Evolutionary conservation across 2,329 filamentous ascomycete species (phyloP), one percentile per base, ranked within the genome.

Genomic region (Talaromyces sp.): DNA sequence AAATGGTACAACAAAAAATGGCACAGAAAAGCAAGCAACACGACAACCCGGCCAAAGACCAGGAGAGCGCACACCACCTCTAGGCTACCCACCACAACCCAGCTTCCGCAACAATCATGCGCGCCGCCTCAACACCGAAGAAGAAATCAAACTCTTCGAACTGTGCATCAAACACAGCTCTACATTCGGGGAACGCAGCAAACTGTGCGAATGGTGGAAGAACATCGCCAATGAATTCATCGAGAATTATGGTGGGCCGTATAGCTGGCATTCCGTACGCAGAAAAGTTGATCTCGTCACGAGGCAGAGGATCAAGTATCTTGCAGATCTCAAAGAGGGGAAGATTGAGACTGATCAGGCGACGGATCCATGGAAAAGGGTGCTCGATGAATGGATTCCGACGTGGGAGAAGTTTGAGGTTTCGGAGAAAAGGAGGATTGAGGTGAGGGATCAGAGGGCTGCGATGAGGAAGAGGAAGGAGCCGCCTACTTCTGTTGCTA

Each of bases 261-360:
- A 79, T 66, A 78, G 76, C 24, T 80, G 78, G 78, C 77, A 80
- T 56, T 79, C 77, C 19, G 78, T 80, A 31, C 77, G 78, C 16
- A 73, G 78, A 33, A 79, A 78, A 66, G 78, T 80, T 19, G 77
- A 79, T 66, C 57, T 75, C 27, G 75, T 78, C 7, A 79, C 78
- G 22, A 78, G 78, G 56, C 77, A 78, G 67, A 73, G 78, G 10
- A 75, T 78, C 64, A 76, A 78, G 66, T 77, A 76, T 56, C 71
- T 79, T 0, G 73, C 76, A 9, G 77, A 78, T 1, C 71, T 75
- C 67, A 71, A 71, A 47, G 71, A 72, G 13, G 56, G 59, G 2
- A 49, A 54, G 3, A 45, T 57, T 31, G 31, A 63, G 49, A 71
- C 74, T 43, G 76, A 77, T 57, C 61, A 72, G 45, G 74, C 76